Conservation (phyloP, 257 asterid genomes). For the Solanum tarapatanum region DNA sequence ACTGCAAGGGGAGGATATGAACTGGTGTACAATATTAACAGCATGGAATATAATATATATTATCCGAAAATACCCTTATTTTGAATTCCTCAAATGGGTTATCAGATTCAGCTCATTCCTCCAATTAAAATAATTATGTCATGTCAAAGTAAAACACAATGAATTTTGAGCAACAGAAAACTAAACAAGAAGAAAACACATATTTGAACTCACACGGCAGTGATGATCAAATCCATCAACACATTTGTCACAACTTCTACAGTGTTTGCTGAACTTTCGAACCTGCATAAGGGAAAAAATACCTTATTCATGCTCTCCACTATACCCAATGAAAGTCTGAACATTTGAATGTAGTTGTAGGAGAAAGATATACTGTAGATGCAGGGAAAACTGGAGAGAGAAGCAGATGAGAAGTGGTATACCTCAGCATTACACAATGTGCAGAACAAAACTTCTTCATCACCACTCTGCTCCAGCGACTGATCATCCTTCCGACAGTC, state of each 20-base stretch:
- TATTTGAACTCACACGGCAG: constrained; percentile 70
- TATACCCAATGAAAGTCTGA: neutral
- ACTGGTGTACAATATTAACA: neutral
- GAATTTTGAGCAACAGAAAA: neutral
- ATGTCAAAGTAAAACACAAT: neutral
- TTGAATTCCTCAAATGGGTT: neutral
- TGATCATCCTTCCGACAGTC: constrained; percentile 68
- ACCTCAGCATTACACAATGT: constrained; percentile 97
- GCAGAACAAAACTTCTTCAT: constrained; percentile 93
- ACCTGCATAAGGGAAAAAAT: constrained; percentile 39
- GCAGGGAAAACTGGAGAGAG: neutral
- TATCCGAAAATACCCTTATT: neutral
- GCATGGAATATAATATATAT: neutral
- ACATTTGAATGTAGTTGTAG: neutral
- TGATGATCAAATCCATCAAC: constrained; percentile 99
- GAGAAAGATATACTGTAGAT: neutral
- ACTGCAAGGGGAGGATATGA: neutral
- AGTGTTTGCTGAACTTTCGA: constrained; percentile 84
- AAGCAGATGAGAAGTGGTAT: constrained; percentile 2
- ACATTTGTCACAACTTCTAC: constrained; percentile 99
- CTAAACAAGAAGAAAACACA: neutral
- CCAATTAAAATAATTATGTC: neutral
- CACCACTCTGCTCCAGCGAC: constrained; percentile 40
- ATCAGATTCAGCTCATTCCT: neutral
- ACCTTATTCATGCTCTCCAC: neutral